A percentile compares a stretch with the other conserved stretches of the same genome.
phyloP scores from a whole-genome alignment of 352 stramenopile genomes.

The Globisporangium barbulae region DNA sequence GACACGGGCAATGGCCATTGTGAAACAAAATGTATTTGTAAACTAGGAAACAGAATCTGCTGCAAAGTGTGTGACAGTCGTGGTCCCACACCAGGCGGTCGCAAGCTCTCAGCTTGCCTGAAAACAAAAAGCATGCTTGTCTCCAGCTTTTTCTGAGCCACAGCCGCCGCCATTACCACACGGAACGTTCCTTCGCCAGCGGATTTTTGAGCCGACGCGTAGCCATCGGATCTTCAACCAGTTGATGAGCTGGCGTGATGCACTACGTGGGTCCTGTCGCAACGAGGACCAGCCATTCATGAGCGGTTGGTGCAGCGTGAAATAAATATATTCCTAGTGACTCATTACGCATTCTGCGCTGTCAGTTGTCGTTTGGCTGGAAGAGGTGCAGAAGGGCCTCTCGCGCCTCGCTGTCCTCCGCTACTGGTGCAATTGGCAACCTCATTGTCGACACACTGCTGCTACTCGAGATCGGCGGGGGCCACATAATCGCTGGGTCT shows the following conservation, averaged over 20 bases:
- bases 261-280: not conserved
- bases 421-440: not conserved
- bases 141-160: not conserved
- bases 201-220: constrained; percentile 1
- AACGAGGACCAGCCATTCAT: not conserved
- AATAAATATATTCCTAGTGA: constrained; percentile 7
- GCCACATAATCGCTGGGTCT: not conserved
- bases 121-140: not conserved
- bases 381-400: not conserved
- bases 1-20: not conserved
- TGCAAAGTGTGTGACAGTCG: constrained; percentile 9
- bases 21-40: not conserved
- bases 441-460: not conserved
- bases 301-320: not conserved
- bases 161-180: not conserved
- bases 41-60: not conserved
- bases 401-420: not conserved
- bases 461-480: not conserved
- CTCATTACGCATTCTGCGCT: not conserved
- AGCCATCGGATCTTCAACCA: constrained; percentile 8
- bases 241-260: constrained; percentile 5
- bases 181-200: not conserved
- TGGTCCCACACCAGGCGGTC: not conserved
- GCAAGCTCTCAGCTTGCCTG: not conserved
- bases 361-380: not conserved